Conservation (phyloP, 345 rosid genomes). For the Odontarrhena argentea region DNA sequence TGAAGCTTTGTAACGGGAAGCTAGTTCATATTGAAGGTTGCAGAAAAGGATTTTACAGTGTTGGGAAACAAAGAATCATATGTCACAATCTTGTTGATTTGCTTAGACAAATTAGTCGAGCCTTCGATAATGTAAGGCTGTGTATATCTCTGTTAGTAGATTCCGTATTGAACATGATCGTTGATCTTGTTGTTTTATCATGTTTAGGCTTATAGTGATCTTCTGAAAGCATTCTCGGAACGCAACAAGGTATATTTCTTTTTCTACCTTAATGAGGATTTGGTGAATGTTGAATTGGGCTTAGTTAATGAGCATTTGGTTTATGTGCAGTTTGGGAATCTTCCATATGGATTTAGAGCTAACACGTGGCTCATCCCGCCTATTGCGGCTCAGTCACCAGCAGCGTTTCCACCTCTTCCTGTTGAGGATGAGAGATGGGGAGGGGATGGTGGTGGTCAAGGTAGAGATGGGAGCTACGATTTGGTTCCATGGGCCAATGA, state of each 20-base stretch:
- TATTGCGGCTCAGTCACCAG: slow-evolving; percentile 68
- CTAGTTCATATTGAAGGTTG: slow-evolving; percentile 80
- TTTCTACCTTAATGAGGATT: slow-evolving; percentile 12
- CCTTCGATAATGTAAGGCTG: slow-evolving; percentile 71
- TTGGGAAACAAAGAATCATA: slow-evolving; percentile 74
- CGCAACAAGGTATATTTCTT: slow-evolving; percentile 77
- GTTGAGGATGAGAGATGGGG: slow-evolving; percentile 91
- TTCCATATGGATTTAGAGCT: slow-evolving; percentile 96
- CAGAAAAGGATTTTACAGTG: slow-evolving; percentile 73
- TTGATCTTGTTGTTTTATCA: slow-evolving; percentile 24
- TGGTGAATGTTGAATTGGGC: slow-evolving; percentile 6
- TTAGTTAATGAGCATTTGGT: slow-evolving; percentile 12
- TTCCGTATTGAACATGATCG: neutral
- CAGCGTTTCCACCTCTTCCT: slow-evolving; percentile 74
- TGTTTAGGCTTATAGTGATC: slow-evolving; percentile 80
- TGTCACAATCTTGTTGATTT: slow-evolving; percentile 92
- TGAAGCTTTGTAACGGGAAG: slow-evolving; percentile 95
- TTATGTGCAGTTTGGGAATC: slow-evolving; percentile 84
- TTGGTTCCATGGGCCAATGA: slow-evolving; percentile 84
- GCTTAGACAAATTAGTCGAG: slow-evolving; percentile 86
- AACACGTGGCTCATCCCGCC: slow-evolving; percentile 98
- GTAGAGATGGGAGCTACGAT: slow-evolving; percentile 76
- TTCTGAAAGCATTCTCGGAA: slow-evolving; percentile 84
- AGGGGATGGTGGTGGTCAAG: slow-evolving; percentile 94
- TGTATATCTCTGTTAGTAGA: neutral